Conservation (phyloP, 1,139 yeast genomes). For the Hanseniaspora gamundiae region DNA sequence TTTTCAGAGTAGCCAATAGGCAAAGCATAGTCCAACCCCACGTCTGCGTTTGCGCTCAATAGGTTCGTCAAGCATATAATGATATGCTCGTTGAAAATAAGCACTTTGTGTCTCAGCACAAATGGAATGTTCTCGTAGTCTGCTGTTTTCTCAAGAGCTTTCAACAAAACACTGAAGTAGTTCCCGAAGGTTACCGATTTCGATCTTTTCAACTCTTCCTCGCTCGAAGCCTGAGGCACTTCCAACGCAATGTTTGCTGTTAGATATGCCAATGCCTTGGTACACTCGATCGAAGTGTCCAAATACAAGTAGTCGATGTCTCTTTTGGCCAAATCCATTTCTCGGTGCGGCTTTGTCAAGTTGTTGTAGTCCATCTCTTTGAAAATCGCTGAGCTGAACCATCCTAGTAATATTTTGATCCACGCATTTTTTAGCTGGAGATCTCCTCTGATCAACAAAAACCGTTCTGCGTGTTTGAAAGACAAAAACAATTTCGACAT, state of each 20-base stretch:
- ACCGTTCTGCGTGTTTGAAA: conserved; percentile 35
- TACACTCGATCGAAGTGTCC: conserved; percentile 57
- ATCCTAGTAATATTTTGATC: conserved; percentile 47
- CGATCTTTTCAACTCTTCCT: conserved; percentile 42
- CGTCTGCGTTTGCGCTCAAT: conserved; percentile 60
- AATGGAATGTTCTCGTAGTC: conserved; percentile 25
- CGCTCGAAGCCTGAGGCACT: conserved; percentile 48
- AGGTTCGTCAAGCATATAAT: conserved; percentile 57
- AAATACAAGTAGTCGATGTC: conserved; percentile 45
- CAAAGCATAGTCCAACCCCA: conserved; percentile 65
- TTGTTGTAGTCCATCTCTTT: conserved; percentile 25
- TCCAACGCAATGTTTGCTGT: conserved; percentile 48
- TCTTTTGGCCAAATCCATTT: conserved; percentile 21
- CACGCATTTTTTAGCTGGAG: conserved; percentile 45
- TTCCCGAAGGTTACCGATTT: conserved; percentile 58
- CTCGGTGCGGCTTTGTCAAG: conserved; percentile 22
- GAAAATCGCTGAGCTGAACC: conserved; percentile 49
- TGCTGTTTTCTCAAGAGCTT: conserved; percentile 53
- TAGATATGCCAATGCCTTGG: conserved; percentile 43
- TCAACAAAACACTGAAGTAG: conserved; percentile 58
- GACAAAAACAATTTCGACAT: conserved; percentile 44
- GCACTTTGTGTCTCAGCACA: conserved; percentile 39
- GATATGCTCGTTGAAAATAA: conserved; percentile 50
- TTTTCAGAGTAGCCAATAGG: conserved; percentile 72
- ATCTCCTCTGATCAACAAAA: conserved; percentile 42